phyloP scores from a whole-genome alignment of 495 filamentous ascomycete species.

The Hamigera avellanea region DNA sequence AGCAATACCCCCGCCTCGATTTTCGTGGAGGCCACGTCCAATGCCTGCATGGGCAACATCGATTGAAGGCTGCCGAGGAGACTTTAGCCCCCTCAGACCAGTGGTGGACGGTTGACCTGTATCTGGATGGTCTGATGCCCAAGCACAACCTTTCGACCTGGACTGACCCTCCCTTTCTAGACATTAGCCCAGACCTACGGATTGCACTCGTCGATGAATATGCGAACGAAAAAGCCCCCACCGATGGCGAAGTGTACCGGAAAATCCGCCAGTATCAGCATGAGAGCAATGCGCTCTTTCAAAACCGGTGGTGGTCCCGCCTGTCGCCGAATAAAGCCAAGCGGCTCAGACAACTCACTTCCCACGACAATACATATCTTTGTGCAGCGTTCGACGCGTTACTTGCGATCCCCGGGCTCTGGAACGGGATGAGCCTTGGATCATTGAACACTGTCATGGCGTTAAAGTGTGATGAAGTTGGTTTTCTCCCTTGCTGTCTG shows the following conservation, averaged over 20 bases:
- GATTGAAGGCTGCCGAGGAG: slow-evolving; percentile 17
- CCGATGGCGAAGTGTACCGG: slow-evolving; percentile 19
- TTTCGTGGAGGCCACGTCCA: slow-evolving; percentile 9
- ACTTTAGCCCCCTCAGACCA: slow-evolving; percentile 12
- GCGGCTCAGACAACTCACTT: slow-evolving; percentile 4
- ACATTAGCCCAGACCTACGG: slow-evolving; percentile 12
- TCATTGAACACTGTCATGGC: slow-evolving; percentile 9
- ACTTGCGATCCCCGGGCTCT: slow-evolving; percentile 15
- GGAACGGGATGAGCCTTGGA: slow-evolving; percentile 16
- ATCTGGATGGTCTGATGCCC: slow-evolving; percentile 16
- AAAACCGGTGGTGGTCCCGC: slow-evolving; percentile 6
- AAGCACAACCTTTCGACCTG: neutral
- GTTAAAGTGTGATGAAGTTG: slow-evolving; percentile 9
- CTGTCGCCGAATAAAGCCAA: slow-evolving; percentile 6
- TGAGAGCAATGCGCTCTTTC: slow-evolving; percentile 5
- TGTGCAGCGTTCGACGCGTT: slow-evolving; percentile 12
- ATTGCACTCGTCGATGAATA: slow-evolving; percentile 17
- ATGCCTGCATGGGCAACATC: slow-evolving; percentile 24
- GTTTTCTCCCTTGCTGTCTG: neutral
- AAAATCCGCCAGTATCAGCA: slow-evolving; percentile 19
- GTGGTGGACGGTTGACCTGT: slow-evolving; percentile 30
- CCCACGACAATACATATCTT: slow-evolving; percentile 3
- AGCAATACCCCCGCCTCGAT: neutral
- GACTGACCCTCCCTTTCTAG: slow-evolving; percentile 7
- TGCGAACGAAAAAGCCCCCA: slow-evolving; percentile 13